A percentile compares a stretch with the other conserved stretches of the same genome.
phyloP scores from a whole-genome alignment of 768 basidiomycete genomes.

The Mycena rebaudengoi region DNA sequence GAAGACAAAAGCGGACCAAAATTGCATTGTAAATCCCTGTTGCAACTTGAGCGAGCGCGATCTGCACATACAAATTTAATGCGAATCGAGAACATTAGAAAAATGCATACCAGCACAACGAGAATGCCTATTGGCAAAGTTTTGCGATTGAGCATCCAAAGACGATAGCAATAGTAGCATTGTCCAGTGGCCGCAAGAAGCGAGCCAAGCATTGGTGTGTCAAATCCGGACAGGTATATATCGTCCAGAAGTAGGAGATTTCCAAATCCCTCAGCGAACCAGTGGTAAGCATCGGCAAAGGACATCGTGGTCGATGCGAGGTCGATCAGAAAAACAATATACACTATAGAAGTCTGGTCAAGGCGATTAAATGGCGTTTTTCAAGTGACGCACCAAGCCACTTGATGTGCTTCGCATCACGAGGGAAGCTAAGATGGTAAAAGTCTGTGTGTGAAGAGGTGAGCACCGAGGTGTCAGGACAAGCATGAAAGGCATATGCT shows the following conservation, averaged over 20 bases:
- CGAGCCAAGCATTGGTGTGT: neutral
- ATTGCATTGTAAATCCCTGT: neutral
- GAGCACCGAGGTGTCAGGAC: neutral
- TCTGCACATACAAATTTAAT: neutral
- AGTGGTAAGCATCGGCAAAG: no score
- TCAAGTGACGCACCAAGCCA: neutral
- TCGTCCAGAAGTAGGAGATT: no score
- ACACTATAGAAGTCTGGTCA: neutral
- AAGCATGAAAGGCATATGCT: neutral
- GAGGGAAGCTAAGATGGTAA: constrained; percentile 1
- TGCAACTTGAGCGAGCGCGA: neutral
- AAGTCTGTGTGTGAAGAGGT: neutral
- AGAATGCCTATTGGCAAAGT: neutral
- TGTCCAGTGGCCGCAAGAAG: neutral
- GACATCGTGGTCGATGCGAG: no score
- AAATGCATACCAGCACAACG: neutral
- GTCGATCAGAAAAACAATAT: neutral
- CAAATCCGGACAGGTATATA: neutral
- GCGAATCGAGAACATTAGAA: neutral
- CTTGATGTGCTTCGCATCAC: neutral
- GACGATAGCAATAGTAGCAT: neutral
- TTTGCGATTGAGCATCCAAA: neutral
- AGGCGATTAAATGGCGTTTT: neutral
- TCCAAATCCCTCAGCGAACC: no score
- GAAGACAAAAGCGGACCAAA: neutral